Evolutionary conservation across 768 basidiomycete species (phyloP).

Genomic region (Kwoniella sp.): DNA sequence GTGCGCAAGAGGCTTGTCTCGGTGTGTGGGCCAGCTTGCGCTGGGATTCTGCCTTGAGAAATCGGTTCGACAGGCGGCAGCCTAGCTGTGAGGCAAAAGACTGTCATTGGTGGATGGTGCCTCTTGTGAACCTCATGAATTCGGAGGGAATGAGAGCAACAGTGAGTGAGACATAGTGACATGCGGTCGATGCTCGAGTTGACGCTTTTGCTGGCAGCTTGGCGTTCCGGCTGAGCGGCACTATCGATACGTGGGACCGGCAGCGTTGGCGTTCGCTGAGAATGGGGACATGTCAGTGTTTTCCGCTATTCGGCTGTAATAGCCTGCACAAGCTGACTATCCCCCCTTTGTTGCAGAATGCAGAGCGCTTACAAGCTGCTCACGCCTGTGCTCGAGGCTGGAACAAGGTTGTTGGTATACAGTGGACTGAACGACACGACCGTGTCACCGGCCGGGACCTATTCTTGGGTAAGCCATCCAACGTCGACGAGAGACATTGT

Average conservation of each 20-base stretch:
- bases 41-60: constrained; percentile 3
- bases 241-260: constrained; percentile 15
- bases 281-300: constrained; percentile 10
- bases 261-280: neutral
- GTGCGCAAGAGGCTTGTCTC: constrained; percentile 7
- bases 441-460: constrained; percentile 1
- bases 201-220: constrained; percentile 1
- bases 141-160: constrained; percentile 2
- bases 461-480: constrained; percentile 6
- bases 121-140: constrained; percentile 12
- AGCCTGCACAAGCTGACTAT: neutral
- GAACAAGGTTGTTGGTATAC: constrained; percentile 12
- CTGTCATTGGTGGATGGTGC: constrained; percentile 13
- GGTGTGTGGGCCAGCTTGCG: neutral
- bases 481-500: neutral
- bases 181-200: neutral
- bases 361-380: constrained; percentile 16
- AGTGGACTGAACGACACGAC: constrained; percentile 14
- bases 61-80: constrained; percentile 7
- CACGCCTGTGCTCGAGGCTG: constrained; percentile 14
- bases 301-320: neutral
- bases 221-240: constrained; percentile 7
- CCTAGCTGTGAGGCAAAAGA: constrained; percentile 4
- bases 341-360: constrained; percentile 1
- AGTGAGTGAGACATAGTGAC: constrained; percentile 2